Conservation (phyloP, 2,329 filamentous ascomycete species). For the Talaromyces sp. region DNA sequence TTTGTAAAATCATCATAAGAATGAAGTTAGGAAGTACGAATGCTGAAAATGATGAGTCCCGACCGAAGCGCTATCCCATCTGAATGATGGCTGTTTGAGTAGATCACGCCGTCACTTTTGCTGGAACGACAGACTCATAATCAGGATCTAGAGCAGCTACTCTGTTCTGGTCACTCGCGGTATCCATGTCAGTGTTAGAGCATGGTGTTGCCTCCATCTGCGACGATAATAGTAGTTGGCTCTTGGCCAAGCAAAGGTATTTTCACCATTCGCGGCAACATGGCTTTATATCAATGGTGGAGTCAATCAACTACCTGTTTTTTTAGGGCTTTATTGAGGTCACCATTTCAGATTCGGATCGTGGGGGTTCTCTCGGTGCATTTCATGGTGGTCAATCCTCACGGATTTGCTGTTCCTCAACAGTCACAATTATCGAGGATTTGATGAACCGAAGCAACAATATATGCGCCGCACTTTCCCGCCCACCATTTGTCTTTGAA, state of each 20-base stretch:
- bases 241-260: not conserved
- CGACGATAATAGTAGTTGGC: not conserved
- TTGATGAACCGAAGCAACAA: slow-evolving; percentile 2
- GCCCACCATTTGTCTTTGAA: slow-evolving; percentile 12
- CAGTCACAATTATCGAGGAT: not conserved
- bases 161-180: not conserved
- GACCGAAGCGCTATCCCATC: not conserved
- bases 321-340: no score
- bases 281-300: not conserved
- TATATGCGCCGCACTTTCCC: slow-evolving; percentile 4
- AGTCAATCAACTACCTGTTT: no score
- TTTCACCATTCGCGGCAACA: not conserved
- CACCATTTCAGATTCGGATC: no score
- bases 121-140: not conserved
- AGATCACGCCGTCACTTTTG: not conserved
- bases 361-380: no score
- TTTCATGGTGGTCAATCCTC: no score
- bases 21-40: not conserved
- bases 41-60: no score
- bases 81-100: not conserved
- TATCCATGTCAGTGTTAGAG: not conserved
- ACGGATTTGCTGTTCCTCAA: no score
- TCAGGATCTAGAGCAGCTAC: not conserved
- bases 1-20: not conserved
- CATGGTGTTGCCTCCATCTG: not conserved